Base-by-base conservation (phyloP, 495 filamentous ascomycete genomes). In the Daldinia grandis region DNA sequence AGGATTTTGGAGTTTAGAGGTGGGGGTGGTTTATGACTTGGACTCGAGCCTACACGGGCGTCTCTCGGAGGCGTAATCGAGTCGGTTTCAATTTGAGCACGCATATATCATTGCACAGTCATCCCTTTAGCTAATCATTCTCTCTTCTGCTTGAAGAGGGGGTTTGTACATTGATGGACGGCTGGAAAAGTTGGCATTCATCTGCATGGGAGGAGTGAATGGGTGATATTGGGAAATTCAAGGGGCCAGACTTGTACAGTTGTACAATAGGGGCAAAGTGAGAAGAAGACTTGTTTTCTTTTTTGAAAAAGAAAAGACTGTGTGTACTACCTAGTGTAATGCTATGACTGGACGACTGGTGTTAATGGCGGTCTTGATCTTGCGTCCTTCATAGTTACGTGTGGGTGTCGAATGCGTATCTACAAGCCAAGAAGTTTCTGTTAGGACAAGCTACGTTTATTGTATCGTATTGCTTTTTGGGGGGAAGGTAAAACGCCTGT, bases 151-250 rank as follows among this genome's bases (percentile, higher is more conserved):
- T 67, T 54, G 61, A 42, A 31, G 65, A 15, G 64, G 58, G 62
- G 69, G 69, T 68, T 73, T 77, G 74, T 76, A 72, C 75, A 76
- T 77, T 69, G 62, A 68, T 67, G 70, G 70, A 76, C 68, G 68
- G 73, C 64, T 65, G 68, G 76, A 74, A 77, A 78, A 77, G 49
- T 75, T 77, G 31, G 64, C 62, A 67, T 64, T 66, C 73, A 73
- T 73, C 61, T 76, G 56, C 76, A 78, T 78, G 71, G 74, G 51
- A 74, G 76, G 76, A 76, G 75, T 76, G 67, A 77, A 75, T 65
- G 37, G 63, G 66, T 51, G 75, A 62, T 62, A 68, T 64, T 62
- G 42, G 75, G 73, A 66, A 57, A 62, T 72, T 58, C 42, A 47
- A 55, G 55, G 64, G 62, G 53, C 64, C 56, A 68, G 58, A 76